Base-by-base conservation (phyloP, 2,329 filamentous ascomycete genomes). In the Epichloe elymi region DNA sequence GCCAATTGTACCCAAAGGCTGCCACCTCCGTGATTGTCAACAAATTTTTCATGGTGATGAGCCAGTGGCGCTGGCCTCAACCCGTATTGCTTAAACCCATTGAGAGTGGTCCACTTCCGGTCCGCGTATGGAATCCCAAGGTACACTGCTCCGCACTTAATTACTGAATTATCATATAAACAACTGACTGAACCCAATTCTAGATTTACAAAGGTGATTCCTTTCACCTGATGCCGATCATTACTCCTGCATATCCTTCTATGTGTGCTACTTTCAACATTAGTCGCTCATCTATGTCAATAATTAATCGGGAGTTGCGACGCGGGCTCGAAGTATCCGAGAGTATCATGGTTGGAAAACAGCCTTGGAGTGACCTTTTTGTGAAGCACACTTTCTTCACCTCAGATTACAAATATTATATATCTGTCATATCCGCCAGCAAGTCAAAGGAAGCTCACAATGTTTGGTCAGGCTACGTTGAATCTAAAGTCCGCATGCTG, bases 201-300 rank as follows among this genome's bases (percentile, higher is more conserved):
- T 55, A 87, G 76, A 73, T 89, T 33, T 94, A 95, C 65, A 81
- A 82, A 54, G 79, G 80, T 50, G 93, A 97, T 66, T 79, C 80
- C 42, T 86, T 82, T 58, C 91, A 97, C 67, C 73, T 96, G 49
- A 98, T 98, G 93, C 93, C 93, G 30, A 88, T 98, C 67, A 97
- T 98, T 62, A 98, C 93, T 1, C 93, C 93, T 1, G 90, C 93
- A 1, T 97, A 96, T 65, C 93, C 93, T 3, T 94, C 89, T 47
- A 97, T 96, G 90, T 97, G 93, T 66, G 85, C 93, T 2, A 97
- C 93, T 0, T 93, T 95, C 72, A 97, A 95, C 61, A 84, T 98
- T 54, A 90, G 86, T 3, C 74, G 80, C 57, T 97, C 91, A 1
- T 94, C 89, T 2, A 88, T 89, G 72, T 73, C 79, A 6, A 81